Evolutionary conservation across 2,329 filamentous ascomycete genomes (phyloP).

Genomic region (Neonectria ditissima): DNA sequence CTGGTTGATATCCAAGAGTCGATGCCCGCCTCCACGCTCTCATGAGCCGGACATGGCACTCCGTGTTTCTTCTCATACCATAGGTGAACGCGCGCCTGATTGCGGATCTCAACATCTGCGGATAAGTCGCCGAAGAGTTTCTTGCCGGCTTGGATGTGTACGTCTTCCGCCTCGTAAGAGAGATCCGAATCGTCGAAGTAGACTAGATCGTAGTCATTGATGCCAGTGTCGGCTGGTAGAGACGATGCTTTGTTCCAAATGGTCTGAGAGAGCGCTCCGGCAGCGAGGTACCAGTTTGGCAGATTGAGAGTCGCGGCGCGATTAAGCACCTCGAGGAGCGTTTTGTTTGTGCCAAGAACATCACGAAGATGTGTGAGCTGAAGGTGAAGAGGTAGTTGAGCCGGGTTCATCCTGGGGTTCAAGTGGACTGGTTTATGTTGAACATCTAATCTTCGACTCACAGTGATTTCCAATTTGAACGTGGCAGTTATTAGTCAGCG

Average conservation of each 20-base stretch:
- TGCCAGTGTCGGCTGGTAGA: slow-evolving; percentile 47
- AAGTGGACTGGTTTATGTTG: not conserved
- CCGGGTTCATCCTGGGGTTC: slow-evolving; percentile 26
- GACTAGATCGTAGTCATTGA: slow-evolving; percentile 52
- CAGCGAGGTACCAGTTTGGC: slow-evolving; percentile 51
- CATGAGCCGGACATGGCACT: slow-evolving; percentile 44
- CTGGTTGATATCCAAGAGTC: slow-evolving; percentile 50
- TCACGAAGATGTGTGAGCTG: slow-evolving; percentile 41
- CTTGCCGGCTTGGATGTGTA: slow-evolving; percentile 45
- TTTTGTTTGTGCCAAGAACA: slow-evolving; percentile 44
- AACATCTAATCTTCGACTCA: not conserved
- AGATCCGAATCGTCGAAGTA: slow-evolving; percentile 50
- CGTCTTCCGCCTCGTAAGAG: slow-evolving; percentile 52
- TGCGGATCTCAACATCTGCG: slow-evolving; percentile 51
- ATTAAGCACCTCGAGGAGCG: slow-evolving; percentile 44
- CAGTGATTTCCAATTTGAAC: no score
- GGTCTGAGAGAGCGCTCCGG: slow-evolving; percentile 51
- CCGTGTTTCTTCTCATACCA: slow-evolving; percentile 52
- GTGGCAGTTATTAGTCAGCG: no score
- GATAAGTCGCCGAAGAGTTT: slow-evolving; percentile 45
- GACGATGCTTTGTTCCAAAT: slow-evolving; percentile 51
- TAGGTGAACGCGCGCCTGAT: slow-evolving; percentile 53
- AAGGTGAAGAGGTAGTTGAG: slow-evolving; percentile 41
- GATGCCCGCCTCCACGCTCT: slow-evolving; percentile 48
- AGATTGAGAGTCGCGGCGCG: slow-evolving; percentile 44